These are phyloP conservation scores for Mariannaea sp. DNA, from an alignment of 2,329 filamentous ascomycete species.

Conservation along the genomic window DNA sequence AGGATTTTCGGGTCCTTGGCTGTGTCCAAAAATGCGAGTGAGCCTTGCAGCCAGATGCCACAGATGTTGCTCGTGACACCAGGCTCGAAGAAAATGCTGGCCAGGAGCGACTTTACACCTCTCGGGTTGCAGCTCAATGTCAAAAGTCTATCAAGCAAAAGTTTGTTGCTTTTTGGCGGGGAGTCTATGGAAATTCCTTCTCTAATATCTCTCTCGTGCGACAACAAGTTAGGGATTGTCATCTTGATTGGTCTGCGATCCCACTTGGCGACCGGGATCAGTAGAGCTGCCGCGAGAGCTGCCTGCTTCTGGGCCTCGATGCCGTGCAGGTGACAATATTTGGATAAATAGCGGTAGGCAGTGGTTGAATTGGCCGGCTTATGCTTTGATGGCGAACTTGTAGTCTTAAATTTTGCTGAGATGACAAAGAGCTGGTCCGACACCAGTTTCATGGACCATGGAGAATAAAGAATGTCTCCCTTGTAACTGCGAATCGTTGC, in stretches of 20 bases:
- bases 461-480: constrained; percentile 25
- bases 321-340: constrained; percentile 36
- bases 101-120: constrained; percentile 22
- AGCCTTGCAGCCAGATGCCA: constrained; percentile 27
- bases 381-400: background rate
- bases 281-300: constrained; percentile 36
- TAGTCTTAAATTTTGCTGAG: background rate
- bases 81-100: constrained; percentile 30
- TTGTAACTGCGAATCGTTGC: constrained; percentile 27
- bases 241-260: constrained; percentile 27
- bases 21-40: constrained; percentile 24
- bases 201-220: background rate
- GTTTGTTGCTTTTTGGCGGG: background rate
- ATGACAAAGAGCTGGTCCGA: constrained; percentile 9
- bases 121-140: constrained; percentile 28
- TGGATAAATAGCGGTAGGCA: constrained; percentile 34
- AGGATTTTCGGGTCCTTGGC: constrained; percentile 15
- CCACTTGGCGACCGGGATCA: constrained; percentile 37
- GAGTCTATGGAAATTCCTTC: background rate
- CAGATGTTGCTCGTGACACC: constrained; percentile 26
- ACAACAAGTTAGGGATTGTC: constrained; percentile 1
- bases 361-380: constrained; percentile 16
- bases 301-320: constrained; percentile 35
- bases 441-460: constrained; percentile 15
- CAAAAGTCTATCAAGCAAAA: constrained; percentile 26